A percentile compares a stretch with the other conserved stretches of the same genome.
These are phyloP conservation scores for Paramecium octaurelia DNA, from an alignment of 73 alveolate species.

Conservation along the genomic window DNA sequence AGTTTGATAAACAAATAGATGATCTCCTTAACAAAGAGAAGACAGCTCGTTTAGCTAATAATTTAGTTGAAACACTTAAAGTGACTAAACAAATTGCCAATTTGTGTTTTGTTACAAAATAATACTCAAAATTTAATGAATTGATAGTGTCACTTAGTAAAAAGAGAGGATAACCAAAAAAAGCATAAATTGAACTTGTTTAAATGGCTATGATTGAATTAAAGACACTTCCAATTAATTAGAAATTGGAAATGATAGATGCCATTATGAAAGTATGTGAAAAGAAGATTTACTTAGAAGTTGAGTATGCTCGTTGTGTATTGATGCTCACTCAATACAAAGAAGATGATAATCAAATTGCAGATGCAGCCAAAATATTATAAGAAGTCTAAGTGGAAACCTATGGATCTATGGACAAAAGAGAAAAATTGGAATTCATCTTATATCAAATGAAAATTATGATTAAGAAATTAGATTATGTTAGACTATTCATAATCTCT, in stretches of 20 bases:
- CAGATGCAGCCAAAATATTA: constrained; percentile 85
- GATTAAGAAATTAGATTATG: constrained; percentile 80
- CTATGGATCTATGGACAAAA: constrained; percentile 90
- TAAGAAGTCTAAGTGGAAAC: constrained; percentile 96
- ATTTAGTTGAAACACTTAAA: constrained; percentile 67
- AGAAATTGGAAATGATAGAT: constrained; percentile 67
- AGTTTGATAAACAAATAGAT: constrained; percentile 76
- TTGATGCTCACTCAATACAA: constrained; percentile 72
- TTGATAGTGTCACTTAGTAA: constrained; percentile 65
- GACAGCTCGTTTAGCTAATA: constrained; percentile 74
- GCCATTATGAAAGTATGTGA: constrained; percentile 78
- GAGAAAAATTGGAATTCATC: constrained; percentile 88
- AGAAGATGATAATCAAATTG: constrained; percentile 80
- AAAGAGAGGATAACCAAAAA: constrained; percentile 83
- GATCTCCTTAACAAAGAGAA: constrained; percentile 76
- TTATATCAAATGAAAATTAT: constrained; percentile 86
- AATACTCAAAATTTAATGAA: constrained; percentile 68
- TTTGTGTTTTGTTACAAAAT: constrained; percentile 58
- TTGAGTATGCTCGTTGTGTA: constrained; percentile 83
- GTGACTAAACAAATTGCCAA: constrained; percentile 63
- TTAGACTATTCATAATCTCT: constrained; percentile 79
- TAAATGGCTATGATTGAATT: constrained; percentile 68
- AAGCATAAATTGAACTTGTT: constrained; percentile 78
- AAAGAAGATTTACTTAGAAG: constrained; percentile 86
- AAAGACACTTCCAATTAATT: constrained; percentile 68